Conservation (phyloP, 2,329 filamentous ascomycete species). For the Diaporthe citri region DNA sequence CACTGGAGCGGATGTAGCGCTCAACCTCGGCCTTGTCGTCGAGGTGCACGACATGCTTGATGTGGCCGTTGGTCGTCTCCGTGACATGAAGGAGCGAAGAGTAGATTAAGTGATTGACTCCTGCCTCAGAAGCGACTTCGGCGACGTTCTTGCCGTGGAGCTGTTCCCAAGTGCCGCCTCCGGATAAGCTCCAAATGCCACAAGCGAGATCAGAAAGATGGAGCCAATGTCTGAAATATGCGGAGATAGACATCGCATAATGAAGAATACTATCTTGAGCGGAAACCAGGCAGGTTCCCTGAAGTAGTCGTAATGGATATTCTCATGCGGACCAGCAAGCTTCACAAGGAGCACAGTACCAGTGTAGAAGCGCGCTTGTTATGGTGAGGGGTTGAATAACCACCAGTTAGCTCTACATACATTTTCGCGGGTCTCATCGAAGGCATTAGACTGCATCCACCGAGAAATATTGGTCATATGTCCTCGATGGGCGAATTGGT, state of each 20-base stretch:
- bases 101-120: conserved; percentile 51
- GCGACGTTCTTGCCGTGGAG: conserved; percentile 58
- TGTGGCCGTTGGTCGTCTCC: conserved; percentile 43
- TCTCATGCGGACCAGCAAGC: too few relatives aligned
- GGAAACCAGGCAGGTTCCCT: too few relatives aligned
- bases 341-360: too few relatives aligned
- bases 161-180: conserved; percentile 21
- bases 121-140: conserved; percentile 48
- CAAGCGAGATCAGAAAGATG: background rate
- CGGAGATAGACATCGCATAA: too few relatives aligned
- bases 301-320: too few relatives aligned
- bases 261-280: too few relatives aligned
- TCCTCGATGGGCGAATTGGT: background rate
- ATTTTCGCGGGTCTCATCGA: background rate
- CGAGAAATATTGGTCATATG: background rate
- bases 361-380: too few relatives aligned
- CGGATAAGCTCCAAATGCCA: background rate
- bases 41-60: conserved; percentile 40
- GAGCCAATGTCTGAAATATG: background rate
- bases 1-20: conserved; percentile 55
- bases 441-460: background rate
- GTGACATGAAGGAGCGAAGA: conserved; percentile 49
- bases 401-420: too few relatives aligned
- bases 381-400: too few relatives aligned
- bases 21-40: conserved; percentile 60